These are phyloP conservation scores for Aquilaria malaccensis DNA, from an alignment of 345 rosid species.

Conservation along the genomic window DNA sequence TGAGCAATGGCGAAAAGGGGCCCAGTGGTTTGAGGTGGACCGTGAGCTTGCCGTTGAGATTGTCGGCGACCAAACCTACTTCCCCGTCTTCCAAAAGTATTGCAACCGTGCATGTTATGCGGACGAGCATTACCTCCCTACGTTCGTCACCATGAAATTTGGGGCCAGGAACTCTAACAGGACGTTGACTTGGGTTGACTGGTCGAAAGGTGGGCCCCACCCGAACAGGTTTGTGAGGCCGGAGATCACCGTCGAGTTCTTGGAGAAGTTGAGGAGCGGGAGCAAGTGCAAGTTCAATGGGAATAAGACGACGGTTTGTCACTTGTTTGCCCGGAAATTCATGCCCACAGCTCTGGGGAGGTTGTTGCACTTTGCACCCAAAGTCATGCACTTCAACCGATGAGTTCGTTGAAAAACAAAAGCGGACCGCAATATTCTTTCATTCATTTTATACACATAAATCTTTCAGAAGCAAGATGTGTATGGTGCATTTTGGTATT, in stretches of 20 bases:
- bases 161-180: conserved; percentile 45
- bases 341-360: conserved; percentile 44
- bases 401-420: neutral
- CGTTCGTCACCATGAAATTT: conserved; percentile 37
- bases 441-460: neutral
- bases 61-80: conserved; percentile 51
- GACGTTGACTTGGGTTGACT: conserved; percentile 78
- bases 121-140: conserved; percentile 81
- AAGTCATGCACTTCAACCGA: conserved; percentile 31
- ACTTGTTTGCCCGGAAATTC: conserved; percentile 80
- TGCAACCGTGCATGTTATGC: conserved; percentile 56
- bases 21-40: conserved; percentile 80
- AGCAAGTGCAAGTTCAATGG: conserved; percentile 52
- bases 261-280: conserved; percentile 46
- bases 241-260: conserved; percentile 41
- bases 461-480: neutral
- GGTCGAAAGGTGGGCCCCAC: conserved; percentile 76
- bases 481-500: no score
- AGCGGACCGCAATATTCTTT: neutral
- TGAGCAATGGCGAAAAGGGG: conserved; percentile 74
- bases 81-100: conserved; percentile 42
- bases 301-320: conserved; percentile 37
- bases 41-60: conserved; percentile 50
- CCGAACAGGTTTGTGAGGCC: conserved; percentile 40
- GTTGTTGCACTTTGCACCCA: conserved; percentile 54